Evolutionary conservation across 441 rosid genomes (phyloP), one percentile per base, ranked within the genome.

Genomic region (Euphorbia schlechtendalii): DNA sequence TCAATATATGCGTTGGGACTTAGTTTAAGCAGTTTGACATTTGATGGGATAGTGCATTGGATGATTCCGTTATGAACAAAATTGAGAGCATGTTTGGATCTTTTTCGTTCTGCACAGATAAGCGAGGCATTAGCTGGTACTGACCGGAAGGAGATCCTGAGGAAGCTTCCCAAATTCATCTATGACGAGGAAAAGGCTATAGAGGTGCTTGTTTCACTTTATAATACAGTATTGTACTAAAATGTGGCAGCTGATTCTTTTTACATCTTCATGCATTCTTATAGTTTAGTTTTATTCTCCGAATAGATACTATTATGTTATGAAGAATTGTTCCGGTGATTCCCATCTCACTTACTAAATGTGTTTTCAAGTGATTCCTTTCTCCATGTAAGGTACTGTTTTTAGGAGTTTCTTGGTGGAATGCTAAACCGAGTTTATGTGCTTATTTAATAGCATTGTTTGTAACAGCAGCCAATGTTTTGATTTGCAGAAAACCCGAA

Each of bases 151-250:
- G 91, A 87, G 71, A 81, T 93, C 56, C 81, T 88, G 97, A 90
- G 85, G 83, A 93, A 81, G 68, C 84, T 93, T 74, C 99, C 99
- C 18, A 89, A 88, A 71, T 92, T 92, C 81, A 84, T 93, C 28
- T 88, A 88, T 30, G 97, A 93, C 61, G 97, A 90, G 81, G 97
- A 88, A 70, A 93, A 90, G 71, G 92, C 91, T 75, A 76, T 90
- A 73, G 99, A 93, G 91, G 98, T 83, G 69, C 82, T 78, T 53
- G 58, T n/a, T 65, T 38, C 43, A 7, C 43, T 38, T 38, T 8
- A 38, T 38, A 36, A 38, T 8, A 38, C 13, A 38, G 1, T 8
- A 38, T 38, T 38, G 9, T 2, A 2, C 43, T 38, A 38, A 1
- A 38, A 8, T 12, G 54, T 11, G 22, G 4, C 30, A 27, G 4